These are phyloP conservation scores for Epichloe glyceriae DNA, from an alignment of 2,329 filamentous ascomycete genomes.

Conservation along the genomic window DNA sequence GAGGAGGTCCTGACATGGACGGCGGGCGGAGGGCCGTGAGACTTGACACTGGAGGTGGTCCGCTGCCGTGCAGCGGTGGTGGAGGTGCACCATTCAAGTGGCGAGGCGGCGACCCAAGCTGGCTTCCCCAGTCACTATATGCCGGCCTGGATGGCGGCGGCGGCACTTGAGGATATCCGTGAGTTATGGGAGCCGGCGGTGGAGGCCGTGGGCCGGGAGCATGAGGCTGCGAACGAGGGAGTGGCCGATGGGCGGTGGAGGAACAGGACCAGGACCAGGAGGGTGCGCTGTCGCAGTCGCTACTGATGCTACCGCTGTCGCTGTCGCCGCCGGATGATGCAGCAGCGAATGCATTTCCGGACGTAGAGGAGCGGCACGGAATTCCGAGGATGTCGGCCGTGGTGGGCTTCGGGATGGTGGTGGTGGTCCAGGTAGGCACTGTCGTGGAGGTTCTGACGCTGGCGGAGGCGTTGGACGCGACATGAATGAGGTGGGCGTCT, in stretches of 20 bases:
- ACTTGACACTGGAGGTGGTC: constrained; percentile 16
- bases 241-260: constrained; percentile 3
- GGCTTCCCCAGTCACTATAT: constrained; percentile 37
- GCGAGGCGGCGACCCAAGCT: constrained; percentile 33
- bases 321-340: constrained; percentile 5
- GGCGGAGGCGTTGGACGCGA: constrained; percentile 11
- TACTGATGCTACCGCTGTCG: not conserved
- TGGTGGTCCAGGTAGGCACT: constrained; percentile 9
- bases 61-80: constrained; percentile 18
- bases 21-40: constrained; percentile 38
- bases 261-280: constrained; percentile 3
- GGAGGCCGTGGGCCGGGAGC: constrained; percentile 14
- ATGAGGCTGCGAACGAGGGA: constrained; percentile 12
- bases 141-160: constrained; percentile 13
- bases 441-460: constrained; percentile 10
- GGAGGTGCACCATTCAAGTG: constrained; percentile 36
- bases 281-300: not conserved
- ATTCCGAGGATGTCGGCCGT: constrained; percentile 12
- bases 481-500: constrained; percentile 24
- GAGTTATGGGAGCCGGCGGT: constrained; percentile 9
- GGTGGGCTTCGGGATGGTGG: constrained; percentile 17
- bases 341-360: constrained; percentile 10
- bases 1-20: constrained; percentile 28
- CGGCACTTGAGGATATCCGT: constrained; percentile 17
- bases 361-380: constrained; percentile 12